Evolutionary conservation across 805 yeast species (phyloP), one percentile per base, ranked within the genome.

Genomic region (Helenozyma baotianmanensis): DNA sequence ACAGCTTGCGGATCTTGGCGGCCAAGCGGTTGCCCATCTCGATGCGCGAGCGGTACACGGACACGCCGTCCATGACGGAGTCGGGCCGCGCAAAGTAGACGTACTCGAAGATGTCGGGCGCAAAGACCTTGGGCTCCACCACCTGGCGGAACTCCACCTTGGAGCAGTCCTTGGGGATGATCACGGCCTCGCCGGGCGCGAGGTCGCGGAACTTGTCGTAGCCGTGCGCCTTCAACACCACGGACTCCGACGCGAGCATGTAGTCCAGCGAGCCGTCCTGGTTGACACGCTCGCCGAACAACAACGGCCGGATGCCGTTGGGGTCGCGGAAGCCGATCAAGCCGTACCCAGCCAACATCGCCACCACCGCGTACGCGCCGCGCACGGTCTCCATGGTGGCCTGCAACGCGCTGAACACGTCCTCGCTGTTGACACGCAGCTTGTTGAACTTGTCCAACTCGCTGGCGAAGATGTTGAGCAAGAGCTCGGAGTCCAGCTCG

Each of bases 61-160:
- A 83, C 28, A 92, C 83, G n/a, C 97, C 98, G 59, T 92, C 98
- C 41, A 89, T 62, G 18, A 92, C 95, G 25, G 95, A 82, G 58
- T 92, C 98, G 0, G 97, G 97, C 56, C 98, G 79, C 12, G 98
- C 97, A 68, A 92, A 92, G 64, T 92, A 92, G 28, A 92, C 98
- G 57, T 89, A 92, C 63, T 92, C 98, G 51, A 92, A 92, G 42
- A 92, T 79, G 64, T 94, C 97, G 6, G 98, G 98, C 11, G 96
- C 80, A 61, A 88, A 89, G 2, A 81, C 63, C 54, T 72, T 70
- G 43, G 80, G 74, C 41, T 83, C 82, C 7, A 81, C 92, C 28
- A 90, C 88, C 64, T 92, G 97, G 47, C 76, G 77, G 59, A 84
- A 80, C 58, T 86, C 88, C 8, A 96, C 96, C 31, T 58, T 58